Conservation (phyloP, 805 yeast genomes). For the Wickerhamomyces strasburgensis region DNA sequence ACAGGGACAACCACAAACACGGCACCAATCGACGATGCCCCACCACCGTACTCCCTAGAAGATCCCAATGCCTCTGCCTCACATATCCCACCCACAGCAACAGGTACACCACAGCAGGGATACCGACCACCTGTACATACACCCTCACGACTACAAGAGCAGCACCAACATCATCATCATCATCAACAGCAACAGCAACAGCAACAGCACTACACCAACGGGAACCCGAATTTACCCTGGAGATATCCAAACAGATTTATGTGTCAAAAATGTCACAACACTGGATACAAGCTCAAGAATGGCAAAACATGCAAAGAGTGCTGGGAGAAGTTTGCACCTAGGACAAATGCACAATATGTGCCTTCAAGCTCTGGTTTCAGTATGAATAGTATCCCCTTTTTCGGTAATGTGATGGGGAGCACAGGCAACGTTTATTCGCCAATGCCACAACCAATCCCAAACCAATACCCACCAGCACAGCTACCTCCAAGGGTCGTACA, state of each 20-base stretch:
- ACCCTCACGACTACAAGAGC: not conserved
- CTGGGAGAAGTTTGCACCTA: conserved; percentile 51
- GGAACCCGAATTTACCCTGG: conserved; percentile 42
- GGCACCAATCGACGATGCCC: not conserved
- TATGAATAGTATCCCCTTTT: not conserved
- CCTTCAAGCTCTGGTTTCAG: not conserved
- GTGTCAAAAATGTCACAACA: conserved; percentile 67
- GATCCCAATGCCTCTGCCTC: not conserved
- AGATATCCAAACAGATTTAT: conserved; percentile 53
- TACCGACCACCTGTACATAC: not conserved
- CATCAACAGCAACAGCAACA: too few species aligned
- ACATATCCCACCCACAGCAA: not conserved
- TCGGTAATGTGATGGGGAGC: not conserved
- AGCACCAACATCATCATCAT: not conserved
- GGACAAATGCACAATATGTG: conserved; percentile 1
- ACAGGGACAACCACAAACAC: too few species aligned
- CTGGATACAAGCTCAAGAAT: conserved; percentile 55
- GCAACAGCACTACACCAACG: not conserved
- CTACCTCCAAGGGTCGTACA: conserved; percentile 34
- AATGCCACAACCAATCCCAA: conserved; percentile 1
- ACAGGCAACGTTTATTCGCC: conserved; percentile 2
- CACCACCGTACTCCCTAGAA: conserved; percentile 3
- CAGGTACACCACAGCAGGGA: not conserved
- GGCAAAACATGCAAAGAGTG: conserved; percentile 60
- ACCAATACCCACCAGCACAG: not conserved